These are phyloP conservation scores for Marasmius fiardii DNA, from an alignment of 1,284 basidiomycete genomes.

Conservation along the genomic window DNA sequence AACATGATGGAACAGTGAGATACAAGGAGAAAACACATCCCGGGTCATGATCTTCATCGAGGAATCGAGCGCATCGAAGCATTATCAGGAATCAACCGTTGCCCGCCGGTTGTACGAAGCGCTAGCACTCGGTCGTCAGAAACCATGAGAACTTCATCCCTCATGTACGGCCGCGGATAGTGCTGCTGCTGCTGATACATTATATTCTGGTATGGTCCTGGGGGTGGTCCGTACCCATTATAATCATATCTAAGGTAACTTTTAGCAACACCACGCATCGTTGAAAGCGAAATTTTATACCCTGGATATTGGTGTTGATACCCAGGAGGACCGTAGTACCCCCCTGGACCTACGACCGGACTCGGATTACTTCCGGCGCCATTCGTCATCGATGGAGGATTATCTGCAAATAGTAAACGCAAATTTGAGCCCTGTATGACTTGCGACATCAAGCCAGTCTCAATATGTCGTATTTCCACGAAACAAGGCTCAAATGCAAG, in stretches of 20 bases:
- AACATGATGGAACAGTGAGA: neutral
- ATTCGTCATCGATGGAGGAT: slow-evolving; percentile 79
- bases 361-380: slow-evolving; percentile 18
- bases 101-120: slow-evolving; percentile 45
- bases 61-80: slow-evolving; percentile 39
- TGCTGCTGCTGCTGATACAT: slow-evolving; percentile 23
- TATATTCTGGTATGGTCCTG: slow-evolving; percentile 13
- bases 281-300: slow-evolving; percentile 7
- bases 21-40: neutral
- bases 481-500: slow-evolving; percentile 97
- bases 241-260: slow-evolving; percentile 16
- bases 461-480: slow-evolving; percentile 95
- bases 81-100: slow-evolving; percentile 37
- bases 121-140: slow-evolving; percentile 78
- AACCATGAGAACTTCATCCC: slow-evolving; percentile 78
- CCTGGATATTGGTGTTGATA: slow-evolving; percentile 26
- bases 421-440: slow-evolving; percentile 93
- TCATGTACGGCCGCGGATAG: slow-evolving; percentile 46
- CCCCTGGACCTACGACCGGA: neutral
- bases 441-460: slow-evolving; percentile 89
- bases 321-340: slow-evolving; percentile 36
- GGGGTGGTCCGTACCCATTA: slow-evolving; percentile 27
- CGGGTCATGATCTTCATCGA: slow-evolving; percentile 22
- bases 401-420: slow-evolving; percentile 90
- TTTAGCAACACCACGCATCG: neutral